phyloP scores from a whole-genome alignment of 2,329 filamentous ascomycete species.

The Fusarium albidum region DNA sequence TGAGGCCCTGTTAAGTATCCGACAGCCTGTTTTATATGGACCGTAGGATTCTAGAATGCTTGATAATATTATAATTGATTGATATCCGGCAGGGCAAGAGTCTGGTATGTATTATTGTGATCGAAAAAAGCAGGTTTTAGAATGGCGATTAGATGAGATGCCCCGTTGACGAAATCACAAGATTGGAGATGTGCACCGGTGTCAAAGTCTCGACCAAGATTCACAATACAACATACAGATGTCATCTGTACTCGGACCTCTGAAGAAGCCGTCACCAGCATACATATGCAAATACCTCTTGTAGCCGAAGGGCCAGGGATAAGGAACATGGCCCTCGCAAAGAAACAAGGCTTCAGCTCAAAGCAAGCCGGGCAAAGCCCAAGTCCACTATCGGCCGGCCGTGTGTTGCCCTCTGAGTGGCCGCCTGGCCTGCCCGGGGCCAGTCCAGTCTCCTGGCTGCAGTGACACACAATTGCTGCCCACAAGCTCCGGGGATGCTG shows the following conservation, averaged over 20 bases:
- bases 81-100: not conserved
- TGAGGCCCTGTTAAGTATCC: slow-evolving; percentile 25
- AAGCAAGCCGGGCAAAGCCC: too few relatives aligned
- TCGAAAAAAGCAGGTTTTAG: slow-evolving; percentile 18
- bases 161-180: slow-evolving; percentile 12
- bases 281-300: not conserved
- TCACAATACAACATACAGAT: slow-evolving; percentile 1
- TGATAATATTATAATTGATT: not conserved
- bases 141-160: slow-evolving; percentile 8
- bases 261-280: not conserved
- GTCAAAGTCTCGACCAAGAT: slow-evolving; percentile 4
- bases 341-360: slow-evolving; percentile 21
- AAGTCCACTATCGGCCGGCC: slow-evolving; percentile 27
- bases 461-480: slow-evolving; percentile 32
- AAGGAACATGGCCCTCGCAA: slow-evolving; percentile 17
- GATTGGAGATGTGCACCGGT: slow-evolving; percentile 5
- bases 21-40: slow-evolving; percentile 13
- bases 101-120: slow-evolving; percentile 4
- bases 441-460: slow-evolving; percentile 25
- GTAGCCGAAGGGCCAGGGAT: slow-evolving; percentile 18
- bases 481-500: slow-evolving; percentile 22
- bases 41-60: not conserved
- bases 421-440: slow-evolving; percentile 8
- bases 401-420: slow-evolving; percentile 40
- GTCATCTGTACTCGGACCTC: too few relatives aligned